Base-by-base conservation (phyloP, 1,284 basidiomycete species). In the Ustilago nuda region DNA sequence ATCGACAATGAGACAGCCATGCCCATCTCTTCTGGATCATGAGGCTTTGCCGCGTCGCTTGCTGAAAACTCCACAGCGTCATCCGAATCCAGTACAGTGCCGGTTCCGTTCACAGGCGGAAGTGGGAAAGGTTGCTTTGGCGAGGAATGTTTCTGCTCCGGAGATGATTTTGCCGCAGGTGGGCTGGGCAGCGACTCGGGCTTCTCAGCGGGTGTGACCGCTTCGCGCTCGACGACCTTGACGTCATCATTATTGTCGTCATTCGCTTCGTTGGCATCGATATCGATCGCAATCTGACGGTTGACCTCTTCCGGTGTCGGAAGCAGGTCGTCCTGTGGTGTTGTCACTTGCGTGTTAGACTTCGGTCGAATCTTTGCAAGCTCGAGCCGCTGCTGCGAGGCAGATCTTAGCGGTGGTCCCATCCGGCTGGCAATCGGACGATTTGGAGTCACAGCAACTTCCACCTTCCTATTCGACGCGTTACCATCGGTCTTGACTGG, bases 261-360 rank as follows among this genome's bases (percentile, higher is more conserved):
- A 23, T 50, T 57, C 8, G 53, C 35, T 9, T 51, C 45, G n/a
- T 60, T 45, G 11, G 45, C 43, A 39, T 63, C 54, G 43, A 54
- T 3, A 19, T 60, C 70, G 17, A 48, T 58, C 12, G 54, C 66
- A 27, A 75, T 70, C 57, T 75, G 63, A 3, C 46, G 63, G 51
- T 70, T 75, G 17, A 75, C 72, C 39, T 75, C 72, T 32, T 70
- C 67, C 4, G 67, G 72, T 7, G 72, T 75, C 6, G 63, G 63
- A 6, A 67, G 53, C 7, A 73, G 54, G 17, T 73, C 61, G 7
- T 66, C 70, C 19, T 72, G 64, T 17, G 39, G 46, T 19, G 46
- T 48, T 37, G 23, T 19, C 23, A 30, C 41, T 5, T 46, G 52
- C 8, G 52, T 56, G 13, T 23, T 23, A 9, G 57, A 53, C 37